Evolutionary conservation across 768 basidiomycete species (phyloP).

Genomic region (Leucocoprinus leucothites): DNA sequence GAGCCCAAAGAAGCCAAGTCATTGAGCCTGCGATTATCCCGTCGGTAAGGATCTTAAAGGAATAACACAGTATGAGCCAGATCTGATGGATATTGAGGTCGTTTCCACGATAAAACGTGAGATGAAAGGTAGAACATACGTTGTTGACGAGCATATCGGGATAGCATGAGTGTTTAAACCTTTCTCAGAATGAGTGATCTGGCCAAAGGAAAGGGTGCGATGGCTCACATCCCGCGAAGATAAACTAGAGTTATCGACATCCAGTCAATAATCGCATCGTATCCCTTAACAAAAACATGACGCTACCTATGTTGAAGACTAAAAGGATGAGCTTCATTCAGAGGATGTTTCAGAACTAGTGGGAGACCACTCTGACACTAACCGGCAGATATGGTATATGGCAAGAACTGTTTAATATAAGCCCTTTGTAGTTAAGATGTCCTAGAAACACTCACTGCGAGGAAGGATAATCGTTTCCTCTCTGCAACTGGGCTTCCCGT

Average conservation of each 20-base stretch:
- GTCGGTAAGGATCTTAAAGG: conserved; percentile 1
- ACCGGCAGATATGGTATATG: conserved; percentile 1
- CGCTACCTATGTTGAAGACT: no score
- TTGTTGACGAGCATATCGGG: not conserved
- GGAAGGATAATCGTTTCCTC: not conserved
- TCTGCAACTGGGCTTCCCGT: not conserved
- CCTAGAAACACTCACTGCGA: not conserved
- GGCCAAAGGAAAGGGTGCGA: not conserved
- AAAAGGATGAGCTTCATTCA: no score
- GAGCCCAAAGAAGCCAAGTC: not conserved
- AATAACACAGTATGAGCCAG: not conserved
- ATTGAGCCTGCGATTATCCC: conserved; percentile 1
- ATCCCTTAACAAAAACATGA: no score
- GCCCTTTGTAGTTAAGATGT: no score
- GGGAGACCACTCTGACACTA: not conserved
- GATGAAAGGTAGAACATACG: not conserved
- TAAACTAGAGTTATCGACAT: not conserved
- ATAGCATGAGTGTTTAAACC: not conserved
- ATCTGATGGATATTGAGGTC: not conserved
- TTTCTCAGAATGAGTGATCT: not conserved
- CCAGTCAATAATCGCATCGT: not conserved
- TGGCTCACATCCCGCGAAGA: not conserved
- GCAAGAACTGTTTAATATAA: not conserved
- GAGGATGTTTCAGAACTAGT: no score
- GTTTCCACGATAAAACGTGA: not conserved